Evolutionary conservation across 306 rosid genomes (phyloP).

Genomic region (Geum urbanum): DNA sequence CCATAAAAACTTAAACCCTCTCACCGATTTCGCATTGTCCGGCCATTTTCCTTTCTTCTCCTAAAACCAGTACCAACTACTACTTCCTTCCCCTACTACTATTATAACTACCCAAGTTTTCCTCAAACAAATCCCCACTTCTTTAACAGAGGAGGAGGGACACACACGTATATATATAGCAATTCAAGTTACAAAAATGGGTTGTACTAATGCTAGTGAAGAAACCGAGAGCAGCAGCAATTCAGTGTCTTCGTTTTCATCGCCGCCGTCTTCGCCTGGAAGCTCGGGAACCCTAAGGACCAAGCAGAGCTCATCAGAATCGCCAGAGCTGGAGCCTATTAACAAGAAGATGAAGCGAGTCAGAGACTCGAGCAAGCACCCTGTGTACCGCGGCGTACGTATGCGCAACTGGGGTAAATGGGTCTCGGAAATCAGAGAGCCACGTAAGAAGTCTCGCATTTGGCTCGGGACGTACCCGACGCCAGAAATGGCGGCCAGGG

Average conservation of each 20-base stretch:
- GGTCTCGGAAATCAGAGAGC: conserved; percentile 98
- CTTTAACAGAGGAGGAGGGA: neutral
- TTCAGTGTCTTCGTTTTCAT: neutral
- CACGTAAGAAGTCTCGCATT: conserved; percentile 88
- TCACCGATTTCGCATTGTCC: neutral
- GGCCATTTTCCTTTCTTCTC: neutral
- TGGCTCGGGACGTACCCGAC: conserved; percentile 92
- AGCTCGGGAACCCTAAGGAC: neutral
- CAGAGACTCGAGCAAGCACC: conserved; percentile 55
- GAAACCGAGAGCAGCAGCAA: conserved; percentile 16
- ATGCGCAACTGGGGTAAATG: conserved; percentile 98
- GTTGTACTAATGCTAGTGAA: neutral
- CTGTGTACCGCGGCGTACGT: conserved; percentile 74
- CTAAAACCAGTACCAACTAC: neutral
- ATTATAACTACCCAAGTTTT: neutral
- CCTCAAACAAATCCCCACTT: too few relatives aligned
- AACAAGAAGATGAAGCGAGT: conserved; percentile 38
- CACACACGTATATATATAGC: neutral
- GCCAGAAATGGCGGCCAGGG: conserved; percentile 95
- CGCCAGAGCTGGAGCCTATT: neutral
- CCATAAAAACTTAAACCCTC: neutral
- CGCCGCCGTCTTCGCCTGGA: conserved; percentile 23
- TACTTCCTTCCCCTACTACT: neutral
- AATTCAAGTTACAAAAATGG: neutral
- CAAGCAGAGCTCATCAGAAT: neutral